Percentiles rank a stretch among this genome's conserved stretches.
phyloP scores from a whole-genome alignment of 1,284 basidiomycete genomes.

The Heterobasidion annosum region DNA sequence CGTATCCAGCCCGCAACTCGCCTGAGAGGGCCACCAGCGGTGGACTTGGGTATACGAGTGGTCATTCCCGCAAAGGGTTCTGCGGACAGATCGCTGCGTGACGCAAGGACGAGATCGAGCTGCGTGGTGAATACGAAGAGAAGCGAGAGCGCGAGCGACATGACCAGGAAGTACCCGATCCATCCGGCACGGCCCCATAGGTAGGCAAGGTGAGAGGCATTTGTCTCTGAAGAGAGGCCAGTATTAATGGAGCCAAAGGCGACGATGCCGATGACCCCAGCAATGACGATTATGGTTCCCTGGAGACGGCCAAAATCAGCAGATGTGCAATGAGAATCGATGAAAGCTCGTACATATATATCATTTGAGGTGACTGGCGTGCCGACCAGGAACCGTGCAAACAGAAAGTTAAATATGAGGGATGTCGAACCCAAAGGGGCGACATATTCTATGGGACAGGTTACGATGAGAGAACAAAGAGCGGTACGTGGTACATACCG shows the following conservation, averaged over 20 bases:
- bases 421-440: slow-evolving; percentile 79
- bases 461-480: background rate
- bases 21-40: slow-evolving; percentile 17
- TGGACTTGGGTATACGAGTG: slow-evolving; percentile 16
- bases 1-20: slow-evolving; percentile 31
- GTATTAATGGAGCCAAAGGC: slow-evolving; percentile 79
- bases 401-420: slow-evolving; percentile 84
- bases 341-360: slow-evolving; percentile 49
- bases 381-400: slow-evolving; percentile 75
- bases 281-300: slow-evolving; percentile 75
- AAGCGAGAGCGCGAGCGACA: slow-evolving; percentile 58
- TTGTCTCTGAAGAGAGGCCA: slow-evolving; percentile 59
- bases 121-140: slow-evolving; percentile 57
- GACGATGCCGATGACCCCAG: slow-evolving; percentile 81
- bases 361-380: slow-evolving; percentile 75
- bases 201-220: slow-evolving; percentile 64
- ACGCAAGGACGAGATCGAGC: slow-evolving; percentile 60
- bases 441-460: slow-evolving; percentile 56
- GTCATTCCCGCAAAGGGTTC: slow-evolving; percentile 41
- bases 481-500: slow-evolving; percentile 27
- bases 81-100: slow-evolving; percentile 55
- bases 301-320: slow-evolving; percentile 17
- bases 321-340: background rate
- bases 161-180: slow-evolving; percentile 81
- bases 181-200: slow-evolving; percentile 82